Conservation (phyloP, 306 rosid species). For the Pueraria montana region DNA sequence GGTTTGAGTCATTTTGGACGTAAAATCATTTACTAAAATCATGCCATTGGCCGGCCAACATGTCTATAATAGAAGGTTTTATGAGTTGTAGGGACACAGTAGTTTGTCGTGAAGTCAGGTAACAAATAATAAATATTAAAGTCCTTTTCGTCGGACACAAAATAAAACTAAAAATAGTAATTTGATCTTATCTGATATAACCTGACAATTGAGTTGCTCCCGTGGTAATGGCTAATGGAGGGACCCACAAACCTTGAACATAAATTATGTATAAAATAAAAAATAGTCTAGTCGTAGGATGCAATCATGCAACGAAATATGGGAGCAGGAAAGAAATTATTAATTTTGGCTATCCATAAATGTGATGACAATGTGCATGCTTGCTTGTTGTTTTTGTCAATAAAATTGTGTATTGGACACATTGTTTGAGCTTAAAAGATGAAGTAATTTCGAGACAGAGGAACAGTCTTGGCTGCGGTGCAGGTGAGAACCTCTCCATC, state of each 20-base stretch:
- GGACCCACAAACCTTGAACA: neutral
- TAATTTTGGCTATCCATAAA: neutral
- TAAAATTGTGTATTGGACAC: neutral
- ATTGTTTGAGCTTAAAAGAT: constrained; percentile 60
- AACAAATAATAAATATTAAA: neutral
- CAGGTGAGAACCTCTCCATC: constrained; percentile 83
- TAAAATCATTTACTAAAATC: neutral
- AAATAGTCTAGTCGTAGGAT: neutral
- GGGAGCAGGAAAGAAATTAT: too few relatives aligned
- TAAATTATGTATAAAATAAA: constrained; percentile 2
- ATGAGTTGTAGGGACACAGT: neutral
- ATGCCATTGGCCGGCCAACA: neutral
- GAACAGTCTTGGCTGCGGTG: constrained; percentile 69
- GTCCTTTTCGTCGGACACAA: neutral
- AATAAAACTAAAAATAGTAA: neutral
- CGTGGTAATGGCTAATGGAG: neutral
- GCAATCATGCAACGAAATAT: neutral
- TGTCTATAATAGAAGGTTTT: neutral
- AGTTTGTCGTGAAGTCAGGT: neutral
- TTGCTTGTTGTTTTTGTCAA: neutral
- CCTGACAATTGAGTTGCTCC: neutral
- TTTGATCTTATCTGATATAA: neutral
- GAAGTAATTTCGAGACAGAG: constrained; percentile 86
- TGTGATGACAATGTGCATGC: neutral
- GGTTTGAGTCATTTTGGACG: neutral